Conservation (phyloP, 1,284 basidiomycete genomes). For the Wolfiporia cocos region DNA sequence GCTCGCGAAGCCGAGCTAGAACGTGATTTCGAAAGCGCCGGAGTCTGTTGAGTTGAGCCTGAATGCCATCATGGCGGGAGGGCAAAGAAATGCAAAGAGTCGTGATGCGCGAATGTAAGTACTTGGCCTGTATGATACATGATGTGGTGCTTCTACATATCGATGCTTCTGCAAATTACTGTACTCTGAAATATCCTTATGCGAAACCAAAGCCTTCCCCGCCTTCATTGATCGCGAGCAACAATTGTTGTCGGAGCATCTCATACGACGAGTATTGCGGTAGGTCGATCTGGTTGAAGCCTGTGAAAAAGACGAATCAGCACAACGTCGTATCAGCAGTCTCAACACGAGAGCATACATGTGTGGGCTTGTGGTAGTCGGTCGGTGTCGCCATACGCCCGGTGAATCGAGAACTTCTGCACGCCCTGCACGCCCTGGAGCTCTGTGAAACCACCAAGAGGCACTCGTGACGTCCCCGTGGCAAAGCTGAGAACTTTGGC, state of each 20-base stretch:
- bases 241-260: constrained; percentile 82
- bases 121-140: too few relatives aligned
- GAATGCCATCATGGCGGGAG: too few relatives aligned
- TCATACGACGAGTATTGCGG: constrained; percentile 92
- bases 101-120: not conserved
- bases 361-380: constrained; percentile 89
- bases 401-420: constrained; percentile 95
- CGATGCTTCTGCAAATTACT: not conserved
- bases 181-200: constrained; percentile 24
- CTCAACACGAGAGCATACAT: too few relatives aligned
- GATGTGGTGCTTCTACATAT: constrained; percentile 6
- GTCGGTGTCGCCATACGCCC: constrained; percentile 82
- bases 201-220: constrained; percentile 89
- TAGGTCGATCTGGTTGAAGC: constrained; percentile 85
- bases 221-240: constrained; percentile 91
- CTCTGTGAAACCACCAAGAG: constrained; percentile 89
- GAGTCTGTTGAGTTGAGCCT: too few relatives aligned
- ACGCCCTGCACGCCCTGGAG: constrained; percentile 93
- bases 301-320: constrained; percentile 28
- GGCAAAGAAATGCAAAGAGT: not conserved
- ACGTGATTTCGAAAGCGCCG: too few relatives aligned
- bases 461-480: constrained; percentile 91
- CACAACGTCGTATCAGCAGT: too few relatives aligned
- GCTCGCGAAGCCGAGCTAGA: too few relatives aligned
- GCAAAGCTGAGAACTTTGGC: constrained; percentile 97